These are phyloP conservation scores for Trichoderma sp. DNA, from an alignment of 2,329 filamentous ascomycete species.

Conservation along the genomic window DNA sequence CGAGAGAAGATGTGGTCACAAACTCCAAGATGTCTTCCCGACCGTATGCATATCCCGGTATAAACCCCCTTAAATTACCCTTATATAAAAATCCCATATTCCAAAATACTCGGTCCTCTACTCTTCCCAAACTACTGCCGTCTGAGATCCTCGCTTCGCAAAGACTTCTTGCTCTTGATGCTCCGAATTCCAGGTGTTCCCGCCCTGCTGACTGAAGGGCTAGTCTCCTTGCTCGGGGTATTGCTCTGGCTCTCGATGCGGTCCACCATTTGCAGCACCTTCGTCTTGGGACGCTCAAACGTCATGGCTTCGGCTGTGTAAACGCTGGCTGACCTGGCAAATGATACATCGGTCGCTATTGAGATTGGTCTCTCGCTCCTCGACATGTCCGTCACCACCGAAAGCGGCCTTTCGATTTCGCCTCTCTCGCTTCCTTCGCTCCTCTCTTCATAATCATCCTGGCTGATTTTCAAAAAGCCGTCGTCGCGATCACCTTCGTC, in stretches of 20 bases:
- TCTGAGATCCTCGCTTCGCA: neutral
- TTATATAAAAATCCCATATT: neutral
- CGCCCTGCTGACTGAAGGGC: conserved; percentile 29
- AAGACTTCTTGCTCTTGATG: conserved; percentile 16
- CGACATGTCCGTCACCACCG: conserved; percentile 31
- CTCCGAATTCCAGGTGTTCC: neutral
- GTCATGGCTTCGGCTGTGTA: conserved; percentile 48
- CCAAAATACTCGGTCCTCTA: neutral
- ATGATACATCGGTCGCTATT: conserved; percentile 31
- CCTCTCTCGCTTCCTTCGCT: neutral
- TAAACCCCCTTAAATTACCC: neutral
- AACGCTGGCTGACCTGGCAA: conserved; percentile 34
- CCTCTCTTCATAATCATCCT: conserved; percentile 19
- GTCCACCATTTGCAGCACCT: conserved; percentile 55
- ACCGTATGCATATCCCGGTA: neutral
- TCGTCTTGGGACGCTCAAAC: conserved; percentile 41
- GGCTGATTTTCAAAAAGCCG: conserved; percentile 19
- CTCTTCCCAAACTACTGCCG: neutral
- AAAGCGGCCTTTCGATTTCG: conserved; percentile 16
- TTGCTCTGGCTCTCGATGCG: conserved; percentile 47
- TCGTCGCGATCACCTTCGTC: conserved; percentile 9
- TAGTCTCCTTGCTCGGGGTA: conserved; percentile 39
- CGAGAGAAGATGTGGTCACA: neutral
- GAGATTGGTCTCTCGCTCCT: conserved; percentile 21
- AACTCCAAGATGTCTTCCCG: neutral